Conservation (phyloP, 2,329 filamentous ascomycete genomes). For the Davidsoniella neocaledoniae region DNA sequence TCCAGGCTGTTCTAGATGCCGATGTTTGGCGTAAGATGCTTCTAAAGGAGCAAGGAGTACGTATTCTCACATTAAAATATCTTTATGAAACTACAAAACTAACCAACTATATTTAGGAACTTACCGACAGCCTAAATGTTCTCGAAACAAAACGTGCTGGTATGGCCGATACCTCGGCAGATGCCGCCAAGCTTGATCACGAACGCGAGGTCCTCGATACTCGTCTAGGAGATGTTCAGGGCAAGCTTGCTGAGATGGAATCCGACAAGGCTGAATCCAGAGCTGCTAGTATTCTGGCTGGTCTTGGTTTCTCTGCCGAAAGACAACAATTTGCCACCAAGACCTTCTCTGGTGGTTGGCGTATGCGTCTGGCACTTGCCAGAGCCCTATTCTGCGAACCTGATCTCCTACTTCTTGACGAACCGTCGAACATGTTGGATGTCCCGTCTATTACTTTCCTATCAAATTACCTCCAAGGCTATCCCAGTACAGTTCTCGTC, state of each 20-base stretch:
- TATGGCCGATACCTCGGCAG: conserved; percentile 80
- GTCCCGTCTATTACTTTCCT: conserved; percentile 99
- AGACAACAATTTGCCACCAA: conserved; percentile 85
- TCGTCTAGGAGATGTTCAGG: conserved; percentile 78
- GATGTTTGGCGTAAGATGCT: conserved; percentile 98
- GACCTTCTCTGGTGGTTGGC: conserved; percentile 98
- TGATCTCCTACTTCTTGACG: conserved; percentile 86
- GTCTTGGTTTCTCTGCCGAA: conserved; percentile 89
- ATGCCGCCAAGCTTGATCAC: conserved; percentile 68
- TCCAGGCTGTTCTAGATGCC: conserved; percentile 91
- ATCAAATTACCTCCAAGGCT: conserved; percentile 82
- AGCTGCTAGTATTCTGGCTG: conserved; percentile 88
- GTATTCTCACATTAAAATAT: conserved; percentile 18
- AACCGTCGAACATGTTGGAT: conserved; percentile 99
- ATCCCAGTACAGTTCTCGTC: conserved; percentile 87
- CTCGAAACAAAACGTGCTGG: conserved; percentile 62
- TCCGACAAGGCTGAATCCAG: conserved; percentile 95
- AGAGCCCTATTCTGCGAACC: conserved; percentile 96
- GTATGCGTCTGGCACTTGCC: conserved; percentile 91
- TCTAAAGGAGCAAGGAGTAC: conserved; percentile 68
- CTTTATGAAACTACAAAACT: neutral
- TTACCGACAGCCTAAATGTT: conserved; percentile 54
- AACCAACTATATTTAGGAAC: conserved; percentile 37
- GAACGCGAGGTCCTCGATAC: conserved; percentile 82
- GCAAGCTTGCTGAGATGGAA: conserved; percentile 93